Percentiles rank a stretch among this genome's conserved stretches.
Conservation (phyloP, 768 basidiomycete species). For the Phanerochaete carnosa region DNA sequence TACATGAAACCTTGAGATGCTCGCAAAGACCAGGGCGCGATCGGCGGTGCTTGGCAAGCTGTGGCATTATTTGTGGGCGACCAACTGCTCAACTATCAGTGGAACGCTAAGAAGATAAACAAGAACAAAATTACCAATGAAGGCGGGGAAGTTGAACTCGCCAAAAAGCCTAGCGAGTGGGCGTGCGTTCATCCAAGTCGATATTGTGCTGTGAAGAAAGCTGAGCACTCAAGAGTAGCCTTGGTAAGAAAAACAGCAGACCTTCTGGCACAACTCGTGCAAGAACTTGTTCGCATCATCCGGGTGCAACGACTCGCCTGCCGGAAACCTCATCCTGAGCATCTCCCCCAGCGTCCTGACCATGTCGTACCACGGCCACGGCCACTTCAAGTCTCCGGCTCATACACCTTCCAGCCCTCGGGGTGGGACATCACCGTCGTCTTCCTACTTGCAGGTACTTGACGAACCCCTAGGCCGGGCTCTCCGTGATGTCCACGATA, state of each 20-base stretch:
- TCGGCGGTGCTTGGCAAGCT: conserved; percentile 97
- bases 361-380: conserved; percentile 99
- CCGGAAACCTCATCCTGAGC: conserved; percentile 87
- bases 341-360: conserved; percentile 94
- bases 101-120: background rate
- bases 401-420: conserved; percentile 77
- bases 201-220: conserved; percentile 79
- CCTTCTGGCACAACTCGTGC: conserved; percentile 81
- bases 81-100: conserved; percentile 55
- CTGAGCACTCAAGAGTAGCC: background rate
- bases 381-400: conserved; percentile 86
- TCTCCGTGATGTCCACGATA: conserved; percentile 95
- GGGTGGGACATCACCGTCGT: conserved; percentile 87
- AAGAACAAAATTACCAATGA: conserved; percentile 63
- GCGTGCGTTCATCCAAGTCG: conserved; percentile 94
- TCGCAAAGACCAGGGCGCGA: conserved; percentile 95
- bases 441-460: conserved; percentile 78
- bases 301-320: conserved; percentile 86
- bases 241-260: conserved; percentile 24
- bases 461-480: conserved; percentile 86
- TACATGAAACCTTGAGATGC: conserved; percentile 99
- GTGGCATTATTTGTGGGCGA: conserved; percentile 99
- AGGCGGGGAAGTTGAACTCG: conserved; percentile 91
- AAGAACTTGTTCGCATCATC: conserved; percentile 87
- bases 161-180: conserved; percentile 98